These are phyloP conservation scores for Debaryomyces sp. DNA, from an alignment of 1,139 yeast species.

Conservation along the genomic window DNA sequence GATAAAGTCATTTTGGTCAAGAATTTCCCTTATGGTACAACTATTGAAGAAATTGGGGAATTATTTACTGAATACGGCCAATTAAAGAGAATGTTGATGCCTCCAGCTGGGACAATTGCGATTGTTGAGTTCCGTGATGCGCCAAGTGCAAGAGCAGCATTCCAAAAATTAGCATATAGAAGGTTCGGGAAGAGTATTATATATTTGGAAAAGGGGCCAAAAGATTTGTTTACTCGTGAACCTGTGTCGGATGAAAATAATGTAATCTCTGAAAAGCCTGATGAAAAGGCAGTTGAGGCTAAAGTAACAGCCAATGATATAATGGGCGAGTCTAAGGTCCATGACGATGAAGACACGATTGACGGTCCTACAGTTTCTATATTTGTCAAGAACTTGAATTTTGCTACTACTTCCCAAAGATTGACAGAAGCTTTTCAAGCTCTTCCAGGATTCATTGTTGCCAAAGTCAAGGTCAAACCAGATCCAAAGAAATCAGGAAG, in stretches of 20 bases:
- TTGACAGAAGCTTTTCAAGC: conserved; percentile 66
- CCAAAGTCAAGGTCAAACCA: conserved; percentile 85
- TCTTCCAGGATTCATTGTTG: conserved; percentile 78
- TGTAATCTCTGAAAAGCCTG: conserved; percentile 19
- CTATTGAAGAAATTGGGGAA: conserved; percentile 77
- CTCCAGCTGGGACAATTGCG: conserved; percentile 96
- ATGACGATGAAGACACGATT: conserved; percentile 40
- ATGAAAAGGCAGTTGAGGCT: conserved; percentile 33
- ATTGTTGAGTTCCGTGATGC: conserved; percentile 87
- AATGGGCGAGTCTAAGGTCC: conserved; percentile 25
- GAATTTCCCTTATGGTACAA: conserved; percentile 88
- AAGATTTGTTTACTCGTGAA: conserved; percentile 68
- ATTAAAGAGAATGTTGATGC: conserved; percentile 80
- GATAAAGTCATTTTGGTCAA: conserved; percentile 82
- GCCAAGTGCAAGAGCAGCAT: conserved; percentile 87
- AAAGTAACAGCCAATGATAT: conserved; percentile 32
- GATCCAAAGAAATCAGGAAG: conserved; percentile 74
- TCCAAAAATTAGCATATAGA: conserved; percentile 82
- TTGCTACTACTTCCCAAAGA: conserved; percentile 66
- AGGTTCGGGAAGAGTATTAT: conserved; percentile 83
- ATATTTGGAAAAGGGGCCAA: conserved; percentile 93
- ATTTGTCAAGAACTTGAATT: conserved; percentile 90
- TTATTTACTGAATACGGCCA: conserved; percentile 81
- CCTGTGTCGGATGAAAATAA: conserved; percentile 44
- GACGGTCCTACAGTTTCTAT: conserved; percentile 82